These are phyloP conservation scores for Pseudocercospora fuligena DNA, from an alignment of 2,329 filamentous ascomycete species.

Conservation along the genomic window DNA sequence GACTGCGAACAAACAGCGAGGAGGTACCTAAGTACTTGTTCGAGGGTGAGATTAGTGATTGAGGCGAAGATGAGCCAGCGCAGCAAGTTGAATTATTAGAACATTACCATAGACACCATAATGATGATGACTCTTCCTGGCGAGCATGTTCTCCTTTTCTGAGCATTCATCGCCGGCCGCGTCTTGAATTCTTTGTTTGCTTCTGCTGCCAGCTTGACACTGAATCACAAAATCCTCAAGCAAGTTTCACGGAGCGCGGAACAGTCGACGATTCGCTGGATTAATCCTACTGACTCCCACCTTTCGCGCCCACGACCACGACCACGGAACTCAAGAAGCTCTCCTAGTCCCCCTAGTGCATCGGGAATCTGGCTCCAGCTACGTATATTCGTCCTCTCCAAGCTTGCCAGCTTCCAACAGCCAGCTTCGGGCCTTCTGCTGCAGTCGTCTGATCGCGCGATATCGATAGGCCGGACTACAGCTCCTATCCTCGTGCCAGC, in stretches of 20 bases:
- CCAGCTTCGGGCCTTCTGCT: conserved; percentile 4
- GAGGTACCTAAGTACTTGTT: neutral
- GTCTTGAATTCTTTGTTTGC: neutral
- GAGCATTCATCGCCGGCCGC: neutral
- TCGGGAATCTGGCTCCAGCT: conserved; percentile 9
- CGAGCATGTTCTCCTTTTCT: neutral
- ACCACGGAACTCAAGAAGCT: neutral
- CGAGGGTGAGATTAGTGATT: neutral
- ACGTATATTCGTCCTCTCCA: conserved; percentile 2
- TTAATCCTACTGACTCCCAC: neutral
- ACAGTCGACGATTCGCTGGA: conserved; percentile 10
- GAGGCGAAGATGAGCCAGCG: conserved; percentile 7
- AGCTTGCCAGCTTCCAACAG: neutral
- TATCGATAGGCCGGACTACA: neutral
- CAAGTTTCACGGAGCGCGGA: neutral
- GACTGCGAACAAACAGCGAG: neutral
- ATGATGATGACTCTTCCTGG: neutral
- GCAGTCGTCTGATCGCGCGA: neutral
- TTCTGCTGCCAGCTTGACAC: neutral
- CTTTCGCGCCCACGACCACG: neutral
- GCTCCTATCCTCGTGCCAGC: conserved; percentile 7
- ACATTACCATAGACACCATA: neutral
- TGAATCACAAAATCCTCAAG: neutral
- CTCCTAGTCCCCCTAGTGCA: neutral
- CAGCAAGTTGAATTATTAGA: neutral